phyloP scores from a whole-genome alignment of 2,329 filamentous ascomycete genomes.

The Penicillium sp. region DNA sequence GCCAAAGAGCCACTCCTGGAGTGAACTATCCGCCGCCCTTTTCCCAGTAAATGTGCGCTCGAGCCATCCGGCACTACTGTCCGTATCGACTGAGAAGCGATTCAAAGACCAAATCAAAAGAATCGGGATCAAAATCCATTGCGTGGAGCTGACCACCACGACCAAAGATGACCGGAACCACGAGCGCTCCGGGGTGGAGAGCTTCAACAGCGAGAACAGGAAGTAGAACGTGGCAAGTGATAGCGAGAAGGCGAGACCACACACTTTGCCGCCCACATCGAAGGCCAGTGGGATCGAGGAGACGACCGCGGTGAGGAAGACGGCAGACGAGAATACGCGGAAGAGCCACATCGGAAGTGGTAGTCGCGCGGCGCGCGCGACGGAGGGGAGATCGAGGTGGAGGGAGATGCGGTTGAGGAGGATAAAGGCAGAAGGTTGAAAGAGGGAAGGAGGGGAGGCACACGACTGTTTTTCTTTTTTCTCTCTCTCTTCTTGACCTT shows the following conservation, averaged over 20 bases:
- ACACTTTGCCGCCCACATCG: slow-evolving; percentile 94
- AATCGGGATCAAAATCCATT: slow-evolving; percentile 83
- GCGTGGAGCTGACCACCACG: slow-evolving; percentile 69
- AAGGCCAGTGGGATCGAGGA: slow-evolving; percentile 96
- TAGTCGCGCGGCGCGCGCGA: slow-evolving; percentile 33
- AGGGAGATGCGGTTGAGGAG: background rate
- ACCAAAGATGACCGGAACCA: slow-evolving; percentile 72
- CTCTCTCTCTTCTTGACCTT: slow-evolving; percentile 18
- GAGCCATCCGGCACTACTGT: slow-evolving; percentile 69
- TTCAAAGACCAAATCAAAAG: slow-evolving; percentile 94
- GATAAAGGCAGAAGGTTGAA: slow-evolving; percentile 11
- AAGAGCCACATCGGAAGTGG: slow-evolving; percentile 73
- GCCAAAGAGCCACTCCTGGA: slow-evolving; percentile 87
- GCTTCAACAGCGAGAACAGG: slow-evolving; percentile 76
- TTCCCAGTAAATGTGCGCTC: slow-evolving; percentile 74
- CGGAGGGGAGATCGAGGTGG: slow-evolving; percentile 2
- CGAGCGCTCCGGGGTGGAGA: slow-evolving; percentile 77
- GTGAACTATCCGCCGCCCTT: slow-evolving; percentile 62
- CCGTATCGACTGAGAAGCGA: slow-evolving; percentile 90
- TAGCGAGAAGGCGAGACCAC: slow-evolving; percentile 90
- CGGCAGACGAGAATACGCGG: slow-evolving; percentile 73
- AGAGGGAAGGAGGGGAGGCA: slow-evolving; percentile 13
- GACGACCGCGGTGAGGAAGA: slow-evolving; percentile 89
- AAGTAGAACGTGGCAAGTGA: slow-evolving; percentile 89
- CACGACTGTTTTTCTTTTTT: slow-evolving; percentile 24